Conservation (phyloP, 73 alveolate species). For the Uronychia binucleata region DNA sequence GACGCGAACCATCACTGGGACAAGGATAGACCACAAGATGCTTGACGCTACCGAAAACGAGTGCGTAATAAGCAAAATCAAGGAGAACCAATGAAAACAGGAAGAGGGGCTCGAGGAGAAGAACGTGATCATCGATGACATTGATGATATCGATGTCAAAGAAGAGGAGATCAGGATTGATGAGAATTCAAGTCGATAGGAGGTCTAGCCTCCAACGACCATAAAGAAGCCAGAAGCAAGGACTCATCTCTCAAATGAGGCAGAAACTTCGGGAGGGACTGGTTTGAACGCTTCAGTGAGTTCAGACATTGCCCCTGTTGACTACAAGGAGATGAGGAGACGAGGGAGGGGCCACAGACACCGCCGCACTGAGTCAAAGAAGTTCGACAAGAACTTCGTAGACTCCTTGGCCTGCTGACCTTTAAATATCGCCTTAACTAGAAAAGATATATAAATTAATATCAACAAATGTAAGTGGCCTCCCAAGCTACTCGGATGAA, state of each 20-base stretch:
- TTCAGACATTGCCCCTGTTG: neutral
- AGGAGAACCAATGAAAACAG: neutral
- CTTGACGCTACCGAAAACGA: neutral
- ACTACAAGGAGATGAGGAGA: neutral
- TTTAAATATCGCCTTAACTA: neutral
- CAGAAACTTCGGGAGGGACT: neutral
- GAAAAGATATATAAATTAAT: neutral
- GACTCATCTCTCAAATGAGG: neutral
- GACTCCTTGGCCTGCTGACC: neutral
- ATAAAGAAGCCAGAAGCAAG: neutral
- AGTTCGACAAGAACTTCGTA: neutral
- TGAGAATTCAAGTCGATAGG: neutral
- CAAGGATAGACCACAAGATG: no score
- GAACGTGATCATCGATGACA: neutral
- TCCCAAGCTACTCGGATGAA: neutral
- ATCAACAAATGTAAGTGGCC: neutral
- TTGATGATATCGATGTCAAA: neutral
- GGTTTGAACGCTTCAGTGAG: neutral
- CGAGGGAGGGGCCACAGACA: neutral
- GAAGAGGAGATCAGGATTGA: no score
- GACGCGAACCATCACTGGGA: neutral
- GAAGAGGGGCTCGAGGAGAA: neutral
- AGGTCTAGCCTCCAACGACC: neutral
- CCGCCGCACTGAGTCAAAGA: neutral
- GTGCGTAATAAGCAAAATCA: neutral